Evolutionary conservation across 1,139 yeast genomes (phyloP), one percentile per base, ranked within the genome.

Genomic region (Tardiomyces blankii): DNA sequence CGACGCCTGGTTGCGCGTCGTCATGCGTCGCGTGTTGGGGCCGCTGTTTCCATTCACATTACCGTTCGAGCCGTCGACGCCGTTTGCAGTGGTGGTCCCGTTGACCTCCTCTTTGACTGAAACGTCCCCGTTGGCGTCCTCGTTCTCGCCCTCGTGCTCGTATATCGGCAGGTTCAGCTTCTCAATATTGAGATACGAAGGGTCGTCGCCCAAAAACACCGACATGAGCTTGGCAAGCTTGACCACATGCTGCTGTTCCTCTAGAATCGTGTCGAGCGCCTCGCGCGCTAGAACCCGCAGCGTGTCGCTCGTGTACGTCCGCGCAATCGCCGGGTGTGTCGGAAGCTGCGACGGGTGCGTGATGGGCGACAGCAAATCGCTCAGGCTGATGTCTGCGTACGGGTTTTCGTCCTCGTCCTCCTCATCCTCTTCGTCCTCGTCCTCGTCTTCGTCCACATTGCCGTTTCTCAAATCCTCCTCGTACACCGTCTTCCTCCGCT

Each of bases 141-240:
- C 56, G n/a, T 59, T 64, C 13, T 61, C 51, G 38, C 61, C 43
- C 40, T 85, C 85, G 59, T 85, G 84, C 27, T 67, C 71, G 16
- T 30, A 30, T 13, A 30, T 30, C 1, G 86, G 82, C 43, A 88
- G 69, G 25, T 79, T 77, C 62, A 88, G 63, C 48, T 77, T 77
- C 35, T 76, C 78, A 14, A 51, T 48, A 76, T 88, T 49, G 39
- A 80, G 68, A 39, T 82, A 65, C 51, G 78, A 78, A 59, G 95
- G 85, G 62, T 86, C 91, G 58, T 89, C 96, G 11, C 96, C 96
- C 46, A 88, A 70, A 58, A 89, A 78, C 1, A 84, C 80, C 51
- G 82, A 86, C 64, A 89, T 72, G 43, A 89, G 68, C 54, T 78
- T 77, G 44, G 83, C 76, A 49, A 88, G 70, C 63, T 80, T 77